Base-by-base conservation (phyloP, 2,329 filamentous ascomycete species). In the Colletotrichum siamense region DNA sequence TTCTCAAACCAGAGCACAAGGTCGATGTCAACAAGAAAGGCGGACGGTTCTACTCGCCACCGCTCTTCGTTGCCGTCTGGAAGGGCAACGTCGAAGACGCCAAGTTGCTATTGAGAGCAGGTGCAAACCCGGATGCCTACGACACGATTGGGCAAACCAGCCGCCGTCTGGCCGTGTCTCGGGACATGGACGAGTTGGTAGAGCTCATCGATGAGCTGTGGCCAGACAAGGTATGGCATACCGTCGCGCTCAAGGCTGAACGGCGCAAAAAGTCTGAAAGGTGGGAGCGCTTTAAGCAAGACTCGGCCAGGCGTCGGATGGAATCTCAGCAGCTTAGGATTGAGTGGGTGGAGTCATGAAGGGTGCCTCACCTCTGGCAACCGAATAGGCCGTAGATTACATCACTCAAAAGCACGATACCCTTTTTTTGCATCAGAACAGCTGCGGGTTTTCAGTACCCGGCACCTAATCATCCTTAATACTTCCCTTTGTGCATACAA, bases 71-170 rank as follows among this genome's bases (percentile, higher is more conserved):
- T 3, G 81, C 80, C 4, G 34, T 81, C 8, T 80, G 75, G 67
- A 75, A 78, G 26, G 24, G 68, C 15, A 78, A 79, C 28, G 16
- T 66, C 5, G 77, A 81, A 70, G 77, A 79, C 4, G 79, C 76
- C 4, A 75, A 77, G 73, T n/a, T 82, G 32, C 69, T 82, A 3
- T 61, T 82, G 6, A 63, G 78, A 15, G 81, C 80, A 9, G 81
- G 81, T 12, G 80, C 81, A 1, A 69, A 80, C 77, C 78, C 79
- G 6, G 55, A 77, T 16, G 68, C 26, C 18, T 13, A 44, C 22
- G 74, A 75, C 24, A 24, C 49, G 9, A 36, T 15, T 18, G 65
- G 65, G 4, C 24, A 64, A 22, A 76, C 57, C 44, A 74, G 73
- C 36, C 73, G 73, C 18, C 30, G 15, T 2, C 24, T 74, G 32